Evolutionary conservation across 1,284 basidiomycete genomes (phyloP).

Genomic region (Fistulinella cinereoalba): DNA sequence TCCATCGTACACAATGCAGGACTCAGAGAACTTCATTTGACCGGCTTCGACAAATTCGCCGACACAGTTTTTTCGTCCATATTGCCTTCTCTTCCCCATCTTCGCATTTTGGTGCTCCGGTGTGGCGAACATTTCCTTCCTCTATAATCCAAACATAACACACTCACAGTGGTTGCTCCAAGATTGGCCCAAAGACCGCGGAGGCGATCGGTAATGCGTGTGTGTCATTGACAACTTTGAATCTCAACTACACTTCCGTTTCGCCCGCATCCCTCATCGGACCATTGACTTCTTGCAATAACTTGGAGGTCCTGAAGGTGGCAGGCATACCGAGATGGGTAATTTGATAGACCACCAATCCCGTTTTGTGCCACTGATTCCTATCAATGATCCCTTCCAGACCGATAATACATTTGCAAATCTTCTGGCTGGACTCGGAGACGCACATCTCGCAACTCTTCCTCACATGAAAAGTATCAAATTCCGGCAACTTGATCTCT

Average conservation of each 20-base stretch:
- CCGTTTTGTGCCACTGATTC: neutral
- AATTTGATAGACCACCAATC: constrained; percentile 13
- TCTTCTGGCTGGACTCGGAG: constrained; percentile 36
- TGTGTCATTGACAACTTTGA: constrained; percentile 44
- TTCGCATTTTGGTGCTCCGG: constrained; percentile 54
- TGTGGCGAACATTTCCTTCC: constrained; percentile 27
- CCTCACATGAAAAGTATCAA: constrained; percentile 52
- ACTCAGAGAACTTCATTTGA: constrained; percentile 51
- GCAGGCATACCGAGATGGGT: constrained; percentile 63
- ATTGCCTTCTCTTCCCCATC: constrained; percentile 42
- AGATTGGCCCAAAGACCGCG: constrained; percentile 51
- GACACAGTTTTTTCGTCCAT: constrained; percentile 53
- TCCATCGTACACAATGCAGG: constrained; percentile 40
- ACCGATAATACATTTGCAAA: constrained; percentile 55
- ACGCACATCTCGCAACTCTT: constrained; percentile 37
- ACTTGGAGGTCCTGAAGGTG: constrained; percentile 57
- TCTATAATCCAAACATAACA: constrained; percentile 14
- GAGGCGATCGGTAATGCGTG: constrained; percentile 45
- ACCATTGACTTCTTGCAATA: constrained; percentile 41
- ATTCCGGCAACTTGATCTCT: constrained; percentile 52
- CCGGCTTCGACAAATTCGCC: constrained; percentile 48
- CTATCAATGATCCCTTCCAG: constrained; percentile 33
- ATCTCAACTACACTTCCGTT: constrained; percentile 61
- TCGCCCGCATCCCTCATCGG: constrained; percentile 47
- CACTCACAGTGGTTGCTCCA: constrained; percentile 51